Evolutionary conservation across 2,329 filamentous ascomycete species (phyloP).

Genomic region (Colletotrichum gloeosporioides): DNA sequence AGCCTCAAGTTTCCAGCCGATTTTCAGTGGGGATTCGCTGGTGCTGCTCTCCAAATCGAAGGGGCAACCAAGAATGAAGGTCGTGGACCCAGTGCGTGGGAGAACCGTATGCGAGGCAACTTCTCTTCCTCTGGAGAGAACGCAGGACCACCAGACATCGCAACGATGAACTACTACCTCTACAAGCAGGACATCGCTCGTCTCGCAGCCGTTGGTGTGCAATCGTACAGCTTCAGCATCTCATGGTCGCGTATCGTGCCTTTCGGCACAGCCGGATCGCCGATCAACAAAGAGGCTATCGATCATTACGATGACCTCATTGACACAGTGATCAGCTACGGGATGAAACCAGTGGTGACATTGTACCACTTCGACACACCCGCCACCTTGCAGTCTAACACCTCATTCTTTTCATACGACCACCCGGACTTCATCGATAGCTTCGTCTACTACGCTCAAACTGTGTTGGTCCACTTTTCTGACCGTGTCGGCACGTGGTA

Average conservation of each 20-base stretch:
- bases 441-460: constrained; percentile 59
- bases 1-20: constrained; percentile 44
- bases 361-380: constrained; percentile 51
- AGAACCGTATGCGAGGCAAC: neutral
- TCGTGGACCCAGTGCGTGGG: neutral
- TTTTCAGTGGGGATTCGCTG: constrained; percentile 10
- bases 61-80: neutral
- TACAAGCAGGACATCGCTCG: constrained; percentile 63
- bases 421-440: constrained; percentile 45
- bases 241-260: constrained; percentile 58
- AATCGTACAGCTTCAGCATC: constrained; percentile 58
- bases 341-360: constrained; percentile 53
- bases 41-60: constrained; percentile 1
- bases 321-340: constrained; percentile 52
- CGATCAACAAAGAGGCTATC: constrained; percentile 55
- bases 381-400: constrained; percentile 39
- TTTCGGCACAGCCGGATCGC: constrained; percentile 52
- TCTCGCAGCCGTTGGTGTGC: constrained; percentile 54
- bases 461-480: constrained; percentile 55
- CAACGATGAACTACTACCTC: constrained; percentile 56
- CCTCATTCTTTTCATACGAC: constrained; percentile 22
- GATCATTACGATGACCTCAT: constrained; percentile 61
- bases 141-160: neutral
- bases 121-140: constrained; percentile 28
- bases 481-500: constrained; percentile 57